Evolutionary conservation across 192 early-diverging fungal species (phyloP).

Genomic region (Bifiguratus adelaidae): DNA sequence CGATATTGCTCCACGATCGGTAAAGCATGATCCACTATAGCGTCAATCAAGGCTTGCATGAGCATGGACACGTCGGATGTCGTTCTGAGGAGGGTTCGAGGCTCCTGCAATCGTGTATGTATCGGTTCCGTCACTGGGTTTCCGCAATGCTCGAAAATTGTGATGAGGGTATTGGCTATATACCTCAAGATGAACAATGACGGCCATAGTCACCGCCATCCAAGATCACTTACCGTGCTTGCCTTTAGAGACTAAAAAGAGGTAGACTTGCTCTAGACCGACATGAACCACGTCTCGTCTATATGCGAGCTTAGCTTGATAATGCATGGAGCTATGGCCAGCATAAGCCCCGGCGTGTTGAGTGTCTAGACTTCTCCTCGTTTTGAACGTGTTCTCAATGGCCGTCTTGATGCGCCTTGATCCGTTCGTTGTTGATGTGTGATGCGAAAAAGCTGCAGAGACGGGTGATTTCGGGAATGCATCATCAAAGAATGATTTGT

Average conservation of each 20-base stretch:
- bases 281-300: slow-evolving; percentile 1
- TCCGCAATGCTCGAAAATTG: slow-evolving; percentile 27
- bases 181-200: neutral
- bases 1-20: slow-evolving; percentile 29
- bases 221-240: neutral
- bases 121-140: slow-evolving; percentile 21
- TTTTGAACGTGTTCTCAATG: too few species aligned
- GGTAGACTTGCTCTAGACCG: slow-evolving; percentile 22
- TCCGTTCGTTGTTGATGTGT: neutral
- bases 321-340: neutral
- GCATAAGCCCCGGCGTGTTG: too few species aligned
- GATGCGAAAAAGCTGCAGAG: neutral
- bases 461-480: neutral
- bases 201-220: neutral
- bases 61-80: slow-evolving; percentile 25
- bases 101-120: slow-evolving; percentile 13
- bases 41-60: slow-evolving; percentile 30
- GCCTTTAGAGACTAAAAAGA: slow-evolving; percentile 20
- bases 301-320: neutral
- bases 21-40: slow-evolving; percentile 31
- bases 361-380: too few species aligned
- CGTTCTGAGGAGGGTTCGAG: slow-evolving; percentile 16
- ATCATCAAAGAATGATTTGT: neutral
- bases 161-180: slow-evolving; percentile 14
- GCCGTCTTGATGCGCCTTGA: too few species aligned